Base-by-base conservation (phyloP, 768 basidiomycete genomes). In the Coprinopsis marcescibilis region DNA sequence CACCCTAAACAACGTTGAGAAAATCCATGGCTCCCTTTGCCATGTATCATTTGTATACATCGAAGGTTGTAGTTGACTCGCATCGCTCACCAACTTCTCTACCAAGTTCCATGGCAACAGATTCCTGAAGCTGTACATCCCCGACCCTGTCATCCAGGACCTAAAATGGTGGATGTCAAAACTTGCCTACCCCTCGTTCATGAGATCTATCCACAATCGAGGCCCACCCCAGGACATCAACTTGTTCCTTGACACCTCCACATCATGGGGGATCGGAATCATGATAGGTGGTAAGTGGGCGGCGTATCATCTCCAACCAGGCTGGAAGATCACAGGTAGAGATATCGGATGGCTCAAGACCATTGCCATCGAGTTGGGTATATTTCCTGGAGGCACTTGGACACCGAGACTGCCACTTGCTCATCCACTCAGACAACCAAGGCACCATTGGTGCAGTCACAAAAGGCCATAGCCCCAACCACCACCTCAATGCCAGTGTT, bases 221-320 rank as follows among this genome's bases (percentile, higher is more conserved):
- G 54, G 53, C 2, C 46, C 51, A 1, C 19, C 45, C 1, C n/a
- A 39, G 8, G 56, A 66, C 27, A 37, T 58, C 2, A 44, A 48
- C 1, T 54, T 70, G n/a, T 67, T 32, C 38, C 64, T 69, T 6
- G 57, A 66, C 47, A 56, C 58, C 41, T 69, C 65, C 1, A 71
- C 68, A 0, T 57, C 53, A 32, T 71, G 63, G 63, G 71, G 71
- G 7, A 63, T 74, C 24, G 70, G 72, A 1, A 25, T 72, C 3
- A 24, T 65, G 3, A 35, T 62, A 7, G 52, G 51, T 1, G 41
- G 39, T 1, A 17, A 27, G 1, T 73, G 68, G 67, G 60, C 52
- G 7, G 59, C 63, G 0, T 69, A 57, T 55, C 34, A 32, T 11
- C 54, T 63, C 0, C 3, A 2, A 1, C 29, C 33, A 0, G 48